Percentiles rank a stretch among this genome's conserved stretches.
Conservation (phyloP, 169 alveolate genomes). For the Besnoitia besnoiti region DNA sequence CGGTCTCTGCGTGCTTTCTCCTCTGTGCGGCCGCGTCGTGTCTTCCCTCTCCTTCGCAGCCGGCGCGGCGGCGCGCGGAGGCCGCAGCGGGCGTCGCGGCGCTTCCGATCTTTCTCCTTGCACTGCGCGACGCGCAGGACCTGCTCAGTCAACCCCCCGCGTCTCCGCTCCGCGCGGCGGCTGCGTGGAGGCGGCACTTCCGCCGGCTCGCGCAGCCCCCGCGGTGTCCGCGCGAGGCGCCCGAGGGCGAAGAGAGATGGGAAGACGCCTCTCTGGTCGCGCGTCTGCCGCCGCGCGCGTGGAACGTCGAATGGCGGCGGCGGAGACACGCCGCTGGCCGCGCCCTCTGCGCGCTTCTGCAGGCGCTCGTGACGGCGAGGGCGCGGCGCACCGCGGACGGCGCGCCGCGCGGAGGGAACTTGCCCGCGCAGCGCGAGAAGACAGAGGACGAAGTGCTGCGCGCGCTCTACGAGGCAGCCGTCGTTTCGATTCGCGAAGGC, state of each 20-base stretch:
- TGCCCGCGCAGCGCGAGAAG: background rate
- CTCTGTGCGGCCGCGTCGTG: background rate
- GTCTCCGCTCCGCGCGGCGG: background rate
- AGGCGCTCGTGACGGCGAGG: background rate
- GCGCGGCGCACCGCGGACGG: background rate
- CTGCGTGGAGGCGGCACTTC: background rate
- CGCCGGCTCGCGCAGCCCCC: background rate
- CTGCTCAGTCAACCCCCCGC: too few relatives aligned
- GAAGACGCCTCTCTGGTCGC: background rate
- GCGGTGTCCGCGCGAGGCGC: background rate
- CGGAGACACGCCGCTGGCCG: background rate
- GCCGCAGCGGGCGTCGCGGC: too few relatives aligned
- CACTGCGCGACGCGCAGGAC: too few relatives aligned
- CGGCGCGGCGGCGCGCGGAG: too few relatives aligned
- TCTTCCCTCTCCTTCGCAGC: background rate
- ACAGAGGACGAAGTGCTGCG: background rate
- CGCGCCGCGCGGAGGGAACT: background rate
- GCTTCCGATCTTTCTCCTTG: too few relatives aligned
- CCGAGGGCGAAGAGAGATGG: background rate
- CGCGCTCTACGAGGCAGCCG: background rate
- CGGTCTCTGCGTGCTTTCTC: slow-evolving; percentile 1
- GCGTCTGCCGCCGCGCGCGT: slow-evolving; percentile 16
- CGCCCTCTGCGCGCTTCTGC: background rate
- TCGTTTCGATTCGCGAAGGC: background rate
- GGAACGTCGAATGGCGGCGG: slow-evolving; percentile 28